These are phyloP conservation scores for Radiomyces spectabilis DNA, from an alignment of 192 early-diverging fungal genomes.

Conservation along the genomic window DNA sequence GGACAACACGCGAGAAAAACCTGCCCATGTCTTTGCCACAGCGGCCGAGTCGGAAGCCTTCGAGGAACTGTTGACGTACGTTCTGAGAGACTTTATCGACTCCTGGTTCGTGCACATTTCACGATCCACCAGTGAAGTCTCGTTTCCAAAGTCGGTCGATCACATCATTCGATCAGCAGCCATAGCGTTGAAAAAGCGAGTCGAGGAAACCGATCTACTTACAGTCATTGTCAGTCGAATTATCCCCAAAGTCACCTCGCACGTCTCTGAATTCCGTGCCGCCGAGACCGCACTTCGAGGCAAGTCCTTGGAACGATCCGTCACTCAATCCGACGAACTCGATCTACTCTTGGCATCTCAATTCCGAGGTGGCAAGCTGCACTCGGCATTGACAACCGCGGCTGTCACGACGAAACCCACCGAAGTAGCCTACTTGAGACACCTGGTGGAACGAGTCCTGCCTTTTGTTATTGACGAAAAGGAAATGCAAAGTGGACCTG, in stretches of 20 bases:
- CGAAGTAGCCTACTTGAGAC: constrained; percentile 58
- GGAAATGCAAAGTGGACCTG: constrained; percentile 49
- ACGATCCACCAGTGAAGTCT: constrained; percentile 32
- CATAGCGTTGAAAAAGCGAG: constrained; percentile 26
- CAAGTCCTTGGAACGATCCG: constrained; percentile 35
- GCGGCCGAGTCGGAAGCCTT: constrained; percentile 12
- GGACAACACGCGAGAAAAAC: neutral
- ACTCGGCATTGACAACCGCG: constrained; percentile 46
- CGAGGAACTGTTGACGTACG: constrained; percentile 37
- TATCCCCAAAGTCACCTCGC: constrained; percentile 64
- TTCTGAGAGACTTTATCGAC: constrained; percentile 51
- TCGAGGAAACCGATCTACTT: constrained; percentile 51
- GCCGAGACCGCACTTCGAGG: constrained; percentile 50
- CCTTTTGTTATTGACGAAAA: constrained; percentile 54
- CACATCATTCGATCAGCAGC: constrained; percentile 34
- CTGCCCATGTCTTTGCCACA: neutral
- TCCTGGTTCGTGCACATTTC: constrained; percentile 42
- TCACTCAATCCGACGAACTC: constrained; percentile 44
- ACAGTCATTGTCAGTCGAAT: constrained; percentile 52
- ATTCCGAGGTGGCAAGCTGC: constrained; percentile 49
- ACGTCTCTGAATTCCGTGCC: constrained; percentile 53
- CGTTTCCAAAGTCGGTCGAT: constrained; percentile 43
- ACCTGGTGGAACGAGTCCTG: constrained; percentile 50
- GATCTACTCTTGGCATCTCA: constrained; percentile 49
- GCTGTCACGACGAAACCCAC: constrained; percentile 31